Percentiles rank a stretch among this genome's conserved stretches.
These are phyloP conservation scores for Polyporus tsugae DNA, from an alignment of 1,284 basidiomycete species.

Conservation along the genomic window DNA sequence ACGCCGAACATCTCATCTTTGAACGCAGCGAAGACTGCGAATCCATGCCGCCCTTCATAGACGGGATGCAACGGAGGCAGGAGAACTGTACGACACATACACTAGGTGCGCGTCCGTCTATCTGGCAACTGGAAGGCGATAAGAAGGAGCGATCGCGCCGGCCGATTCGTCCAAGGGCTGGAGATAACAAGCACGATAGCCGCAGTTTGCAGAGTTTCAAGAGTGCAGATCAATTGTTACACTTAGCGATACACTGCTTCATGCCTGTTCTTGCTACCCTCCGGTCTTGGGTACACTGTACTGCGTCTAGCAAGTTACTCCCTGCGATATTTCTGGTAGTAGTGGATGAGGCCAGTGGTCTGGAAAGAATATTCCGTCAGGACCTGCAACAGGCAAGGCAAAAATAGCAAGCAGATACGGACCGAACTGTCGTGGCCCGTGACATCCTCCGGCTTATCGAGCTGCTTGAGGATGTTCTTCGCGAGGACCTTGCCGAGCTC, in stretches of 20 bases:
- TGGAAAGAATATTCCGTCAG: slow-evolving; percentile 41
- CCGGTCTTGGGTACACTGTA: neutral
- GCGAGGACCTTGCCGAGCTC: slow-evolving; percentile 97
- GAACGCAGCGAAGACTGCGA: neutral
- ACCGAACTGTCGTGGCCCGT: slow-evolving; percentile 93
- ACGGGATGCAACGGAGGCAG: neutral
- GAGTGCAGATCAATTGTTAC: slow-evolving; percentile 32
- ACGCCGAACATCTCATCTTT: neutral
- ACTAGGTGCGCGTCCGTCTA: neutral
- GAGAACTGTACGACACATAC: neutral
- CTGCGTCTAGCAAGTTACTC: slow-evolving; percentile 57
- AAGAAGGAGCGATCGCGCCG: neutral
- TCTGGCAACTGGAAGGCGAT: neutral
- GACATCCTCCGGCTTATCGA: slow-evolving; percentile 85
- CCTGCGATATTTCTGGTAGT: slow-evolving; percentile 88
- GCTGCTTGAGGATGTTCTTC: slow-evolving; percentile 93
- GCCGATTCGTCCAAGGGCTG: neutral
- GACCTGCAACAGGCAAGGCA: slow-evolving; percentile 10
- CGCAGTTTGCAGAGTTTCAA: neutral
- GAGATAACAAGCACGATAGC: neutral
- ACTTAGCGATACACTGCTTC: slow-evolving; percentile 34
- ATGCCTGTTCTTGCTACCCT: slow-evolving; percentile 14
- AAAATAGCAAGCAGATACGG: slow-evolving; percentile 43
- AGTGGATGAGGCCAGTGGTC: slow-evolving; percentile 95
- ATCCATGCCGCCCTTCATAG: neutral